Evolutionary conservation across 2,329 filamentous ascomycete species (phyloP).

Genomic region (Cordyceps sp.): DNA sequence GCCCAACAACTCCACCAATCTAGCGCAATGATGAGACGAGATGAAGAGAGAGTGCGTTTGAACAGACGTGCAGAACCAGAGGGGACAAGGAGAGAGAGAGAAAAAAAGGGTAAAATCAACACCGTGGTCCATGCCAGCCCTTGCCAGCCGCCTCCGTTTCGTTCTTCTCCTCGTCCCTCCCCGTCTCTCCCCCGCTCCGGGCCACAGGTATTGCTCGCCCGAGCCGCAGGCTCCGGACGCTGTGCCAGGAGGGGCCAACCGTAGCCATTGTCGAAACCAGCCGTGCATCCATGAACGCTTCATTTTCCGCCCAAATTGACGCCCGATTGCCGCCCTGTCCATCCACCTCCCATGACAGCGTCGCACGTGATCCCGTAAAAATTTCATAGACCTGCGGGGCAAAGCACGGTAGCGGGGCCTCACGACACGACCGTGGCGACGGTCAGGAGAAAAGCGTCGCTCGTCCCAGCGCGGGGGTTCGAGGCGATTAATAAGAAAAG

Average conservation of each 20-base stretch:
- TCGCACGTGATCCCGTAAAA: slow-evolving; percentile 1
- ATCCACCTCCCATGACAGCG: too few species aligned
- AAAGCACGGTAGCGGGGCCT: slow-evolving; percentile 5
- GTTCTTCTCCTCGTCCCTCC: not conserved
- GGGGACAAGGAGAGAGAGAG: not conserved
- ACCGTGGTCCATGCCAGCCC: slow-evolving; percentile 5
- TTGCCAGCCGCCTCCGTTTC: not conserved
- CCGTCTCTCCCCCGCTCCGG: not conserved
- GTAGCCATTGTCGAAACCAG: too few species aligned
- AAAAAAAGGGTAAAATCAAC: slow-evolving; percentile 4
- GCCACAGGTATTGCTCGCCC: too few species aligned
- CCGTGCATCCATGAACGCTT: too few species aligned
- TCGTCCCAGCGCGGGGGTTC: too few species aligned
- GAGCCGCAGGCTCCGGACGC: too few species aligned
- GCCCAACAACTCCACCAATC: slow-evolving; percentile 11
- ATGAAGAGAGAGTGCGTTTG: slow-evolving; percentile 2
- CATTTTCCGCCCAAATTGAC: too few species aligned
- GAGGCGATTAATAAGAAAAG: slow-evolving; percentile 27
- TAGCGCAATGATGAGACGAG: slow-evolving; percentile 10
- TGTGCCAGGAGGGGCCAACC: too few species aligned
- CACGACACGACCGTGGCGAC: slow-evolving; percentile 11
- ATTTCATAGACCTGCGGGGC: not conserved
- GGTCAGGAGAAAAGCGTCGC: slow-evolving; percentile 5
- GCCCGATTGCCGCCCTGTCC: too few species aligned
- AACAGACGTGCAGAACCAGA: slow-evolving; percentile 4